Conservation (phyloP, 352 stramenopile genomes). For the Aphanomyces stellatus region DNA sequence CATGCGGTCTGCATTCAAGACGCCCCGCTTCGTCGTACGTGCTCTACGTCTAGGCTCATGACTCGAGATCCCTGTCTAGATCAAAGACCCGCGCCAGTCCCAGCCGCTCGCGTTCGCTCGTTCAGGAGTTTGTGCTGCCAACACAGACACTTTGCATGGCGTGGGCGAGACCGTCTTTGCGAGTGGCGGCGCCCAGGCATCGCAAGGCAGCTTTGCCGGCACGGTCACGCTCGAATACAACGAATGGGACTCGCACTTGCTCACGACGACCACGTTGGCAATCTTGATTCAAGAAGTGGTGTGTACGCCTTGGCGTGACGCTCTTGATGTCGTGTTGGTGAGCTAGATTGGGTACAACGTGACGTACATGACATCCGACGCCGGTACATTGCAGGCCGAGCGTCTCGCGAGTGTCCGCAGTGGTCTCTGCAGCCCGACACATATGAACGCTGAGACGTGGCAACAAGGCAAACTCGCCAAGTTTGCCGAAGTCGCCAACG, state of each 20-base stretch:
- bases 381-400: conserved; percentile 14
- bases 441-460: conserved; percentile 56
- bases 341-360: conserved; percentile 13
- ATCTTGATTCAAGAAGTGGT: neutral
- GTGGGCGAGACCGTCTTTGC: neutral
- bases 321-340: neutral
- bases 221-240: neutral
- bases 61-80: no score
- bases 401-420: conserved; percentile 29
- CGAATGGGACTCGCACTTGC: neutral
- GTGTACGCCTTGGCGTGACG: neutral
- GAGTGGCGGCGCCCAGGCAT: neutral
- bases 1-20: neutral
- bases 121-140: neutral
- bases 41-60: no score
- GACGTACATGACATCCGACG: neutral
- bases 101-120: neutral
- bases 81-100: no score
- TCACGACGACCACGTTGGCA: neutral
- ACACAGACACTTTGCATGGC: neutral
- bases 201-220: neutral
- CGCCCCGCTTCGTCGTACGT: neutral
- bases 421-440: conserved; percentile 38
- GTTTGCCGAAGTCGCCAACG: conserved; percentile 38
- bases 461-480: conserved; percentile 25